A percentile compares a stretch with the other conserved stretches of the same genome.
These are phyloP conservation scores for Salix koriyanagi DNA, from an alignment of 345 rosid genomes.

Conservation along the genomic window DNA sequence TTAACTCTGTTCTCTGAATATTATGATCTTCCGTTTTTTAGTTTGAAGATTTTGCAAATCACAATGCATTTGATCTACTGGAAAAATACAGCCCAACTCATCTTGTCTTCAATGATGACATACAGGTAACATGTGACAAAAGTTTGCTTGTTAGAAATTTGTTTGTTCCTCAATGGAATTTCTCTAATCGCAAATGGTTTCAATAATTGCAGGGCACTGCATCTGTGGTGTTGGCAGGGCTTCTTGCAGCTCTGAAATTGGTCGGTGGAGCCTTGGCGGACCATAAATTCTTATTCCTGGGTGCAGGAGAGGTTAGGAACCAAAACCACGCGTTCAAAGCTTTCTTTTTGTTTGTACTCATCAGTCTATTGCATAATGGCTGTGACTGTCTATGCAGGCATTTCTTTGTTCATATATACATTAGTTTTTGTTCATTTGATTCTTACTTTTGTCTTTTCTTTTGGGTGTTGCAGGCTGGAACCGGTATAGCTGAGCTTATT, in stretches of 20 bases:
- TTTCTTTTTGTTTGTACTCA: background rate
- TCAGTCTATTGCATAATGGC: background rate
- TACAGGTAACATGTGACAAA: constrained; percentile 48
- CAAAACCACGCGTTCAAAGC: background rate
- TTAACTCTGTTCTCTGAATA: background rate
- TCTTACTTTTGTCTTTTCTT: constrained; percentile 2
- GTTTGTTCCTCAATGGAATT: background rate
- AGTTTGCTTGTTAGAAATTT: background rate
- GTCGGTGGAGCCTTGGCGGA: constrained; percentile 61
- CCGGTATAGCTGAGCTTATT: constrained; percentile 95
- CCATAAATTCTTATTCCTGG: constrained; percentile 83
- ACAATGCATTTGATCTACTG: constrained; percentile 84
- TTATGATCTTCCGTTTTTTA: constrained; percentile 26
- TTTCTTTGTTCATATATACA: background rate
- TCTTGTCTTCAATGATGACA: constrained; percentile 96
- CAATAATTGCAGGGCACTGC: constrained; percentile 71
- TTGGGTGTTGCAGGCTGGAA: constrained; percentile 70
- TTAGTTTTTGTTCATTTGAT: background rate
- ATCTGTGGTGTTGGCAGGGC: constrained; percentile 85
- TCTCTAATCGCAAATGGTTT: background rate
- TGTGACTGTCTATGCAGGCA: background rate
- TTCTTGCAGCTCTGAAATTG: constrained; percentile 72
- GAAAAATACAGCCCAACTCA: constrained; percentile 66
- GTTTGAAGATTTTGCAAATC: constrained; percentile 99
- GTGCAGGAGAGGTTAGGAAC: constrained; percentile 86